Evolutionary conservation across 306 rosid genomes (phyloP).

Genomic region (Prunus kanzakura): DNA sequence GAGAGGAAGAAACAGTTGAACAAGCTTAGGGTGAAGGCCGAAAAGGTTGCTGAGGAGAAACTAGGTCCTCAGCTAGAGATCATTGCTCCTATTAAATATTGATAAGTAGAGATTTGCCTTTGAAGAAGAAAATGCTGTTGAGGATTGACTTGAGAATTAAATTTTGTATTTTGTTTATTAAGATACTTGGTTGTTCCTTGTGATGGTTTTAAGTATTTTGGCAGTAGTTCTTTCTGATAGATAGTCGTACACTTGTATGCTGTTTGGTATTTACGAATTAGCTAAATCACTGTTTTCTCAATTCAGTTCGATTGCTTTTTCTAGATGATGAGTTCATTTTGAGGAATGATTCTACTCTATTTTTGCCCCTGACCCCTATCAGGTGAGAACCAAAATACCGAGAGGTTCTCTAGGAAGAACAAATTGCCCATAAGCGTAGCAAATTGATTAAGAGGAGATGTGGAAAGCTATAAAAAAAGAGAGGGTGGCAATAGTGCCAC

Average conservation of each 20-base stretch:
- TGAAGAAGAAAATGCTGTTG: conserved; percentile 11
- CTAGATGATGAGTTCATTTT: no score
- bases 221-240: conserved; percentile 13
- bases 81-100: conserved; percentile 65
- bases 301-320: background rate
- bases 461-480: no score
- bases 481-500: no score
- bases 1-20: conserved; percentile 76
- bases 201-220: background rate
- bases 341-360: no score
- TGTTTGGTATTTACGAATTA: conserved; percentile 11
- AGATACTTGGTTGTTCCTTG: conserved; percentile 10
- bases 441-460: no score
- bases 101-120: conserved; percentile 13
- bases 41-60: conserved; percentile 62
- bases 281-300: conserved; percentile 8
- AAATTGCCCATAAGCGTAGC: no score
- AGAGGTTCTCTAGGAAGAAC: no score
- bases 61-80: conserved; percentile 62
- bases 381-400: no score
- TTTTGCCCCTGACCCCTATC: no score
- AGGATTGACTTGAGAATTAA: conserved; percentile 11
- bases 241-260: conserved; percentile 17
- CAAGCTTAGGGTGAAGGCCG: conserved; percentile 65
- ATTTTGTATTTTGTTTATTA: conserved; percentile 14